phyloP scores from a whole-genome alignment of 2,329 filamentous ascomycete species.

The Cladosporium oxysporum region DNA sequence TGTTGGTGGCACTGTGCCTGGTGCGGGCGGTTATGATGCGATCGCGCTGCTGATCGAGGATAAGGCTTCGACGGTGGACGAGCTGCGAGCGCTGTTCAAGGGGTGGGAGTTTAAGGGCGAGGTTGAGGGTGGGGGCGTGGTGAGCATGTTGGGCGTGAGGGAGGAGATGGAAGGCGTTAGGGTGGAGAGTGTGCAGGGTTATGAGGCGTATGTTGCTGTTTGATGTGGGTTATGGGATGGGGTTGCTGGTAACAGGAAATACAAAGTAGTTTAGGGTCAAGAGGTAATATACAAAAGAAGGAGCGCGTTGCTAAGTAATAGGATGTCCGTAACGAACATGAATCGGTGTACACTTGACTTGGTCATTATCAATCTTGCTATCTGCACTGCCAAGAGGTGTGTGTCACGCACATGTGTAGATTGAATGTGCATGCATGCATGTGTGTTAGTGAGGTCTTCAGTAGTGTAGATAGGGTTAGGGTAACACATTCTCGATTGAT shows the following conservation, averaged over 20 bases:
- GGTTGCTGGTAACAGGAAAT: background rate
- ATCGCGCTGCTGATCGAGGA: slow-evolving; percentile 78
- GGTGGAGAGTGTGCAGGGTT: slow-evolving; percentile 42
- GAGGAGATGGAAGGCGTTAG: slow-evolving; percentile 70
- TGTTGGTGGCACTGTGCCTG: slow-evolving; percentile 87
- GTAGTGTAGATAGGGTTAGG: background rate
- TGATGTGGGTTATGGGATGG: background rate
- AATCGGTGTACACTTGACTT: background rate
- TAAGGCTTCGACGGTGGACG: slow-evolving; percentile 61
- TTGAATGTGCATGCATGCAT: too few relatives aligned
- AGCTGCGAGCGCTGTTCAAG: slow-evolving; percentile 63
- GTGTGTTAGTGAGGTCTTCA: background rate
- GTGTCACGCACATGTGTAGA: too few relatives aligned
- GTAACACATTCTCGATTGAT: background rate
- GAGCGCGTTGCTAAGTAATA: background rate
- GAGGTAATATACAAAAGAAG: background rate
- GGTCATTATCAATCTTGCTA: too few relatives aligned
- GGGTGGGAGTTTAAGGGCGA: slow-evolving; percentile 60
- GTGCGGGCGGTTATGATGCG: slow-evolving; percentile 91
- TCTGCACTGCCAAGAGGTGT: too few relatives aligned
- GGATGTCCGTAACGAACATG: background rate
- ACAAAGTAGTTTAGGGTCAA: too few relatives aligned
- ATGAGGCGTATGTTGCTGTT: slow-evolving; percentile 38
- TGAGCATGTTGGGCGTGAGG: slow-evolving; percentile 68
- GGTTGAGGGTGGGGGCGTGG: slow-evolving; percentile 50